Evolutionary conservation across 441 rosid species (phyloP).

Genomic region (Capsella rubella): DNA sequence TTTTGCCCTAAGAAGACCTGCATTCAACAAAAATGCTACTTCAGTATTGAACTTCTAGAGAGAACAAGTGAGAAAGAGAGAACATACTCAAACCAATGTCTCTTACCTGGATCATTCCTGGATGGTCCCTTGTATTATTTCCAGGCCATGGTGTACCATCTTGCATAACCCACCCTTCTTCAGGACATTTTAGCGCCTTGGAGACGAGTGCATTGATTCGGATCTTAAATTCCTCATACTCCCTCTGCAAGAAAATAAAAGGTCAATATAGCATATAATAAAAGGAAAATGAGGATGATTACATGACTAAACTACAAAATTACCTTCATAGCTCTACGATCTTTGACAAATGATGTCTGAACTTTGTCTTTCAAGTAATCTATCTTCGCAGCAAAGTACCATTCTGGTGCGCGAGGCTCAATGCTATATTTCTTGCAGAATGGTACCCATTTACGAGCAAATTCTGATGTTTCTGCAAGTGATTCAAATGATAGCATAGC

Average conservation of each 20-base stretch:
- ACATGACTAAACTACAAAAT: slow-evolving; percentile 36
- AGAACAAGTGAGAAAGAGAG: background rate
- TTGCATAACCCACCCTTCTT: slow-evolving; percentile 99
- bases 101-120: slow-evolving; percentile 98
- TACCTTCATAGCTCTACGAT: slow-evolving; percentile 99
- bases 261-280: slow-evolving; percentile 12
- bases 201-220: slow-evolving; percentile 92
- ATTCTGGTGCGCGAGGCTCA: slow-evolving; percentile 99
- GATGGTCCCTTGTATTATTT: slow-evolving; percentile 97
- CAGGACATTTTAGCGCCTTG: slow-evolving; percentile 90
- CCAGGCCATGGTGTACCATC: slow-evolving; percentile 99
- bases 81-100: slow-evolving; percentile 9
- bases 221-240: slow-evolving; percentile 96
- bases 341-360: slow-evolving; percentile 96
- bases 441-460: slow-evolving; percentile 99
- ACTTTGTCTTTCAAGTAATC: slow-evolving; percentile 98
- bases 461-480: slow-evolving; percentile 92
- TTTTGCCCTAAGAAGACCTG: slow-evolving; percentile 99
- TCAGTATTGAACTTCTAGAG: slow-evolving; percentile 28
- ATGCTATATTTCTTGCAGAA: slow-evolving; percentile 87
- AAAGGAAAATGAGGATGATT: slow-evolving; percentile 21
- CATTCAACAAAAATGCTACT: slow-evolving; percentile 32
- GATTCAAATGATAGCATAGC: slow-evolving; percentile 98
- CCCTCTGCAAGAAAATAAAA: slow-evolving; percentile 67
- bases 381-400: slow-evolving; percentile 93